phyloP scores from a whole-genome alignment of 176 grass and related monocot species.

The Thalia dealbata region DNA sequence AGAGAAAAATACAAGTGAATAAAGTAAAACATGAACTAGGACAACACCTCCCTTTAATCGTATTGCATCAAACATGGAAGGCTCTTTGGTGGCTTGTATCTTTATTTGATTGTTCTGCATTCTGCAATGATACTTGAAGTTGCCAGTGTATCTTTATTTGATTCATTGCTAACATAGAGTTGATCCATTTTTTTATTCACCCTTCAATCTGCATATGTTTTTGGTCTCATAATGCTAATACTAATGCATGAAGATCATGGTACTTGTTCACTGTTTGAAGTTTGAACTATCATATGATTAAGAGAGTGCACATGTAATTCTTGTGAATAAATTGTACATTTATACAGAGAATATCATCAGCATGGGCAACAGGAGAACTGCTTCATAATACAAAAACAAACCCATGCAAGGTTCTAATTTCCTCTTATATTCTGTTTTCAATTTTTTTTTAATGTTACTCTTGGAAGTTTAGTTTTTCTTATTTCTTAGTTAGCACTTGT shows the following conservation, averaged over 20 bases:
- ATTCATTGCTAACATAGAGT: neutral
- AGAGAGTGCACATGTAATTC: neutral
- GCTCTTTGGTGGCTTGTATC: too few relatives aligned
- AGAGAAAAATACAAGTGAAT: too few relatives aligned
- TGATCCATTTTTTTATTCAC: neutral
- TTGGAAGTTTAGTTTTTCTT: neutral
- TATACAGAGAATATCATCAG: conserved; percentile 3
- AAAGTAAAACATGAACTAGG: too few relatives aligned
- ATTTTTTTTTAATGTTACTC: neutral
- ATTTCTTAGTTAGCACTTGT: neutral
- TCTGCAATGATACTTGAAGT: too few relatives aligned
- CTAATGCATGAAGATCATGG: neutral
- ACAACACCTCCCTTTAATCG: too few relatives aligned
- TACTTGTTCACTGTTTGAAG: neutral
- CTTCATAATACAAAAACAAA: neutral
- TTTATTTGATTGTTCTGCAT: neutral
- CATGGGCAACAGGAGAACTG: neutral
- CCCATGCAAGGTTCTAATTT: neutral
- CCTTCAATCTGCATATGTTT: neutral
- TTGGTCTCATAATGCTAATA: neutral
- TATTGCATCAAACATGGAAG: too few relatives aligned
- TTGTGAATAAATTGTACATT: neutral
- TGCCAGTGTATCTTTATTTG: neutral
- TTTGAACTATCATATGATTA: neutral
- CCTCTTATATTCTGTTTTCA: neutral